A percentile compares a stretch with the other conserved stretches of the same genome.
These are phyloP conservation scores for Verticillium longisporum DNA, from an alignment of 2,329 filamentous ascomycete genomes.

Conservation along the genomic window DNA sequence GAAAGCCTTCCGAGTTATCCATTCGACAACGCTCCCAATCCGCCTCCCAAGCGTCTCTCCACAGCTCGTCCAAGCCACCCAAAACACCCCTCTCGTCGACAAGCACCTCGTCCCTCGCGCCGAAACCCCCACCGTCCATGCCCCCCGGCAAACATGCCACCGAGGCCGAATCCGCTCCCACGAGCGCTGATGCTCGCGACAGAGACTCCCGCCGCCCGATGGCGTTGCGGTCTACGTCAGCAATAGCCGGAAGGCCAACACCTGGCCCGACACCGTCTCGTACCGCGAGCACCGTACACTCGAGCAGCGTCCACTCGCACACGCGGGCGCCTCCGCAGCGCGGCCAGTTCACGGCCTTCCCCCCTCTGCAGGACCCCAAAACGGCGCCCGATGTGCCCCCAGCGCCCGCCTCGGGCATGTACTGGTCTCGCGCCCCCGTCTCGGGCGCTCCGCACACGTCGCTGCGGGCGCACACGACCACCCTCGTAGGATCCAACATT, in stretches of 20 bases:
- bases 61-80: slow-evolving; percentile 9
- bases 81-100: slow-evolving; percentile 9
- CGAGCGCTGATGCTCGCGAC: slow-evolving; percentile 12
- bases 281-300: slow-evolving; percentile 14
- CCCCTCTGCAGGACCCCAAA: slow-evolving; percentile 48
- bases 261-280: slow-evolving; percentile 12
- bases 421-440: slow-evolving; percentile 61
- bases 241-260: slow-evolving; percentile 30
- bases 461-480: slow-evolving; percentile 60
- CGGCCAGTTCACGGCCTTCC: slow-evolving; percentile 42
- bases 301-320: background rate
- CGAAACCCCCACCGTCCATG: slow-evolving; percentile 9
- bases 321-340: slow-evolving; percentile 18
- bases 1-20: slow-evolving; percentile 44
- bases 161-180: slow-evolving; percentile 14
- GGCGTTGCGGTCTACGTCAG: slow-evolving; percentile 46
- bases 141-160: background rate
- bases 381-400: slow-evolving; percentile 53
- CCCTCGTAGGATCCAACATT: slow-evolving; percentile 58
- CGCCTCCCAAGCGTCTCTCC: slow-evolving; percentile 23
- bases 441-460: slow-evolving; percentile 56
- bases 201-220: slow-evolving; percentile 29
- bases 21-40: slow-evolving; percentile 50
- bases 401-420: slow-evolving; percentile 64
- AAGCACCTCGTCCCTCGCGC: slow-evolving; percentile 12